phyloP scores from a whole-genome alignment of 371 early-diverging fungal species.

The Thermomucor indicae-seudaticae region DNA sequence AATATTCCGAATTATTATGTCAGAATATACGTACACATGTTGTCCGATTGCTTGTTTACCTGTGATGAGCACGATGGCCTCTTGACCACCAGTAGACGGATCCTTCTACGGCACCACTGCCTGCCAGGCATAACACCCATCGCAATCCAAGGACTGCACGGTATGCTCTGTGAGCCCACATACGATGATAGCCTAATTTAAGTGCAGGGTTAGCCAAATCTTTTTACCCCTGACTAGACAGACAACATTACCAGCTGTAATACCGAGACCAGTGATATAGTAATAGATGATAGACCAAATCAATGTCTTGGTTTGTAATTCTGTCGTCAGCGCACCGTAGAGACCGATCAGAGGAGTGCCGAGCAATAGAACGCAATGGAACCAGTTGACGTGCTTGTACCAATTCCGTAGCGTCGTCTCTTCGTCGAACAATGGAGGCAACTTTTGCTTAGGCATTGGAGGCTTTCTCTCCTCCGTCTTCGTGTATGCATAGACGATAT shows the following conservation, averaged over 20 bases:
- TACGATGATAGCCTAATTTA: constrained; percentile 70
- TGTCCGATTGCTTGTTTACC: constrained; percentile 47
- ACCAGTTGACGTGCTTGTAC: constrained; percentile 75
- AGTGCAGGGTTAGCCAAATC: not conserved
- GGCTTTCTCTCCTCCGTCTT: constrained; percentile 44
- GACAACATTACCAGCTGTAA: constrained; percentile 76
- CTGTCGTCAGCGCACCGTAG: constrained; percentile 74
- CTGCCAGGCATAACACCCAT: constrained; percentile 58
- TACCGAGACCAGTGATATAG: constrained; percentile 83
- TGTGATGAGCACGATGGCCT: constrained; percentile 90
- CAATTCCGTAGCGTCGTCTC: constrained; percentile 48
- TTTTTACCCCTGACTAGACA: not conserved
- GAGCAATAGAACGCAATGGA: constrained; percentile 66
- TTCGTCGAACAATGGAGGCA: constrained; percentile 53
- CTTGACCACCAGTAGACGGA: constrained; percentile 85
- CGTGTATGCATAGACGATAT: constrained; percentile 28
- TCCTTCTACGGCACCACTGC: constrained; percentile 78
- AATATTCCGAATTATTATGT: constrained; percentile 6
- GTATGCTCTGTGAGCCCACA: constrained; percentile 81
- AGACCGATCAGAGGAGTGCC: constrained; percentile 78
- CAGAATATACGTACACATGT: not conserved
- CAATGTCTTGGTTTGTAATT: constrained; percentile 64
- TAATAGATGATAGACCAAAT: constrained; percentile 77
- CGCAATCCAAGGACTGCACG: constrained; percentile 56
- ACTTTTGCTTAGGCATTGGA: constrained; percentile 32